These are phyloP conservation scores for Neltuma alba DNA, from an alignment of 306 rosid genomes.

Conservation along the genomic window DNA sequence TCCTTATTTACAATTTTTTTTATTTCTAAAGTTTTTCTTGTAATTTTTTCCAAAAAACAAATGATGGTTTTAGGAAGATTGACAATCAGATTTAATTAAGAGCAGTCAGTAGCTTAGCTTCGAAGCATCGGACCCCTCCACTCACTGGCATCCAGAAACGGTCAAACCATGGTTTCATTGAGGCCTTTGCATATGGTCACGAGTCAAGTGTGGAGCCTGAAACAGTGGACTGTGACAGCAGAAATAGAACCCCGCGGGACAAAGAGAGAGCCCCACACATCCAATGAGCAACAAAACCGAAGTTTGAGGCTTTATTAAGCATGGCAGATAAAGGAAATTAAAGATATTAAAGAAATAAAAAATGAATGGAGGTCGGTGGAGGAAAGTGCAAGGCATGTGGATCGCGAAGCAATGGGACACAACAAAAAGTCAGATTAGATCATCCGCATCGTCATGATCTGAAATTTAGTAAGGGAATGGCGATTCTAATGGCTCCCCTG, in stretches of 20 bases:
- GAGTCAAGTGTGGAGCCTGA: not conserved
- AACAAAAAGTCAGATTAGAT: constrained; percentile 11
- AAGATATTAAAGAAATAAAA: not conserved
- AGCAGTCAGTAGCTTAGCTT: too few species aligned
- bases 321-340: not conserved
- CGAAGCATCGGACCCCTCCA: too few species aligned
- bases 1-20: too few species aligned
- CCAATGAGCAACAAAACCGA: constrained; percentile 19
- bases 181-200: not conserved
- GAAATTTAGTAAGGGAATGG: constrained; percentile 5
- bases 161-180: not conserved
- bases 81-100: too few species aligned
- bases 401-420: not conserved
- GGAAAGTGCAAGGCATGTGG: constrained; percentile 29
- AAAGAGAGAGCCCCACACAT: too few species aligned
- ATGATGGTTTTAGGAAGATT: too few species aligned
- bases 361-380: constrained; percentile 23
- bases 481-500: constrained; percentile 7
- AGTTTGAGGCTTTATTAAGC: constrained; percentile 35
- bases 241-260: not conserved
- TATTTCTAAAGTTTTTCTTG: too few species aligned
- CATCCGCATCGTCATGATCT: constrained; percentile 16
- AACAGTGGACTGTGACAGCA: not conserved
- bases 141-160: too few species aligned
- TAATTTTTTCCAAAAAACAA: too few species aligned